Percentiles rank a stretch among this genome's conserved stretches.
Conservation (phyloP, 805 yeast species). For the Lipomyces yamanashiensis region DNA sequence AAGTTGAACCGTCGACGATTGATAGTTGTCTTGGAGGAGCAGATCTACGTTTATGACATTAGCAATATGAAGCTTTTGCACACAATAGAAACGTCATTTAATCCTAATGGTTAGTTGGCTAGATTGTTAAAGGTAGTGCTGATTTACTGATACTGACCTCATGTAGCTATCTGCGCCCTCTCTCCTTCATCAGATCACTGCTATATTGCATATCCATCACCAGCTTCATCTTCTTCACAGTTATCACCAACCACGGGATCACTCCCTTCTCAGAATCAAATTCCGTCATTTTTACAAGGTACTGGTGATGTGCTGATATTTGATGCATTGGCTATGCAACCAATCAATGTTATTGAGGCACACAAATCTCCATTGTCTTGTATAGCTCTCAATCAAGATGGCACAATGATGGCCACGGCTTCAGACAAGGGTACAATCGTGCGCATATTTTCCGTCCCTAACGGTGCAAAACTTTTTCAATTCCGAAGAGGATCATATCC, state of each 20-base stretch:
- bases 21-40: slow-evolving; percentile 76
- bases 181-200: slow-evolving; percentile 53
- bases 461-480: slow-evolving; percentile 62
- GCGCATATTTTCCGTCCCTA: slow-evolving; percentile 71
- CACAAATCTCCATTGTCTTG: slow-evolving; percentile 79
- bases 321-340: slow-evolving; percentile 74
- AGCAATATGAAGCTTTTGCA: slow-evolving; percentile 83
- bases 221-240: slow-evolving; percentile 42
- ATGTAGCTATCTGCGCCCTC: slow-evolving; percentile 47
- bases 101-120: slow-evolving; percentile 43
- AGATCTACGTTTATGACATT: slow-evolving; percentile 86
- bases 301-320: slow-evolving; percentile 76
- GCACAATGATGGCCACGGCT: slow-evolving; percentile 82
- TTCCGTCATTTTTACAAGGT: slow-evolving; percentile 29
- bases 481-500: slow-evolving; percentile 87
- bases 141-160: background rate
- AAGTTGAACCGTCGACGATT: slow-evolving; percentile 81
- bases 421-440: slow-evolving; percentile 89
- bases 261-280: slow-evolving; percentile 17
- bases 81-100: slow-evolving; percentile 64
- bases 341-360: slow-evolving; percentile 81
- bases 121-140: background rate
- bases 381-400: slow-evolving; percentile 71
- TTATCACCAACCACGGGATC: slow-evolving; percentile 34
- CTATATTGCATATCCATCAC: slow-evolving; percentile 60